These are phyloP conservation scores for Turritis glabra DNA, from an alignment of 345 rosid species.

Conservation along the genomic window DNA sequence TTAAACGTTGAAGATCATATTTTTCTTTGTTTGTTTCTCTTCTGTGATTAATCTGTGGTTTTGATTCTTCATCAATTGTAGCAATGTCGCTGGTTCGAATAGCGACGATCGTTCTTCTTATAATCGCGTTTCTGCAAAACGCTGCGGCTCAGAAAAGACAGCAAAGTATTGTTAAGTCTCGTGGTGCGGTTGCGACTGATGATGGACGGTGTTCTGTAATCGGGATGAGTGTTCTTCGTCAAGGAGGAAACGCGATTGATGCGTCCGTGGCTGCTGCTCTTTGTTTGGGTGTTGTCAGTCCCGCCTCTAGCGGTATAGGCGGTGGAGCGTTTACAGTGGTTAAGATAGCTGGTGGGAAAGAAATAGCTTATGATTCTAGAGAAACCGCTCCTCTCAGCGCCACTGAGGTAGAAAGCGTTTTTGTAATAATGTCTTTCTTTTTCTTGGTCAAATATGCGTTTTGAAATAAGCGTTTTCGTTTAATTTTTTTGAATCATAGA, in stretches of 20 bases:
- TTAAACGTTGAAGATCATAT: neutral
- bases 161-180: conserved; percentile 35
- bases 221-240: conserved; percentile 41
- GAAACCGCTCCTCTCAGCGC: conserved; percentile 64
- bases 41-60: neutral
- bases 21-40: neutral
- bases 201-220: conserved; percentile 58
- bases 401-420: conserved; percentile 46
- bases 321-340: conserved; percentile 68
- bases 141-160: conserved; percentile 22
- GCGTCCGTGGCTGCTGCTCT: conserved; percentile 56
- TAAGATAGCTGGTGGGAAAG: conserved; percentile 39
- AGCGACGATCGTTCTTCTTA: conserved; percentile 11
- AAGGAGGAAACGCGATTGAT: conserved; percentile 66
- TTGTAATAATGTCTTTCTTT: neutral
- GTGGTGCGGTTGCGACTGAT: conserved; percentile 56
- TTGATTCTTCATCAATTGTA: neutral
- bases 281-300: conserved; percentile 62
- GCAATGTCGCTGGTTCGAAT: conserved; percentile 29
- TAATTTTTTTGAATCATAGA: neutral
- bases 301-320: conserved; percentile 66
- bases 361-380: conserved; percentile 53
- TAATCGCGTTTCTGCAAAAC: conserved; percentile 18
- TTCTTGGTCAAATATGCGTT: neutral
- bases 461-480: neutral